phyloP scores from a whole-genome alignment of 306 rosid species.

The Herpetospermum pedunculosum region DNA sequence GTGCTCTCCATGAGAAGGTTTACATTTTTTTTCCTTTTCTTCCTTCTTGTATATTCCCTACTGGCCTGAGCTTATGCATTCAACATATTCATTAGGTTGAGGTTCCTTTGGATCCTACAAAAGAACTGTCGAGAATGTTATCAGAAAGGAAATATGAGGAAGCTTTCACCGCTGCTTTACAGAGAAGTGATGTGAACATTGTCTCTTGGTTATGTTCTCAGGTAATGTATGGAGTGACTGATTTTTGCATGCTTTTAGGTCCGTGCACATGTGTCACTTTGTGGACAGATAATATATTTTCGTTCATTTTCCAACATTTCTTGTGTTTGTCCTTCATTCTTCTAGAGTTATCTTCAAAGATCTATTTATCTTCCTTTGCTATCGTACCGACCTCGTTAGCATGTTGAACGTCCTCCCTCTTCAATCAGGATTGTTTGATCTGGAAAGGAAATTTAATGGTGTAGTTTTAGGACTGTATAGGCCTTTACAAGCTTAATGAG shows the following conservation, averaged over 20 bases:
- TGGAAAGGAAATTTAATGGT: not conserved
- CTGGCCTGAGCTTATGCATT: constrained; percentile 2
- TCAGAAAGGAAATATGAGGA: constrained; percentile 81
- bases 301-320: constrained; percentile 1
- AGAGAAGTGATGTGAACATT: constrained; percentile 79
- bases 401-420: not conserved
- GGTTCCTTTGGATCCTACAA: constrained; percentile 79
- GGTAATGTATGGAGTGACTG: constrained; percentile 32
- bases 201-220: constrained; percentile 96
- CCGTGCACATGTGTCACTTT: not conserved
- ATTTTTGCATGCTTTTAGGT: not conserved
- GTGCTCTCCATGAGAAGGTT: constrained; percentile 76
- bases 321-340: not conserved
- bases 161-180: constrained; percentile 77
- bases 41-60: not conserved
- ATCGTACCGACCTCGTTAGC: not conserved
- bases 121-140: constrained; percentile 69
- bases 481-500: not conserved
- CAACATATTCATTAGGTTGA: constrained; percentile 46
- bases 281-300: not conserved
- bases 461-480: not conserved
- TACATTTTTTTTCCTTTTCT: not conserved
- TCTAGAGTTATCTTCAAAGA: not conserved
- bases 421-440: not conserved
- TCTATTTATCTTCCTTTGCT: not conserved